Evolutionary conservation across 345 rosid genomes (phyloP).

Genomic region (Citrus australasica): DNA sequence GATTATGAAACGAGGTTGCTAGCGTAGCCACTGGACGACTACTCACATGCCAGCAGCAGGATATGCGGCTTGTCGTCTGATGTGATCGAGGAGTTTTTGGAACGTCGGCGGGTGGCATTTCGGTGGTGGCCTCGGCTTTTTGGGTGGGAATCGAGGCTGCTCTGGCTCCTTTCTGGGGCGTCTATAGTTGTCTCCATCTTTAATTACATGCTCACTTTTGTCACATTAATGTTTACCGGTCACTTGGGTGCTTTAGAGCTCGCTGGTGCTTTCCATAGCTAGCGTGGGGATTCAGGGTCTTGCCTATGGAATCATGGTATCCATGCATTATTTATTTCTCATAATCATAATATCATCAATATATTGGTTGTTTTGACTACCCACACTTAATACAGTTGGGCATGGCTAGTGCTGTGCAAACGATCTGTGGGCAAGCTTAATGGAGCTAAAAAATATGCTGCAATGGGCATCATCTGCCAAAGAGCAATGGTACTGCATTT

Average conservation of each 20-base stretch:
- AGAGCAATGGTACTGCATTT: conserved; percentile 75
- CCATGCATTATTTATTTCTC: background rate
- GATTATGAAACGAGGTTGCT: conserved; percentile 40
- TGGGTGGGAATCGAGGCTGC: conserved; percentile 74
- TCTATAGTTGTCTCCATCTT: conserved; percentile 58
- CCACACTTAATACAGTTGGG: conserved; percentile 42
- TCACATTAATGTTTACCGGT: conserved; percentile 66
- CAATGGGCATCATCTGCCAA: conserved; percentile 84
- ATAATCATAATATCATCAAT: too few species aligned
- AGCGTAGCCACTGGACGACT: conserved; percentile 21
- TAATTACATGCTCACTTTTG: conserved; percentile 83
- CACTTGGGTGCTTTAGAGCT: conserved; percentile 69
- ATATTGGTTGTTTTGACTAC: too few species aligned
- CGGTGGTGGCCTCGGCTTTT: conserved; percentile 73
- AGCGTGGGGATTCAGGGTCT: conserved; percentile 89
- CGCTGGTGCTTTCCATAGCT: conserved; percentile 84
- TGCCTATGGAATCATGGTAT: conserved; percentile 89
- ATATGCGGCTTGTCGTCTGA: conserved; percentile 48
- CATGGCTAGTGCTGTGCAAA: conserved; percentile 96
- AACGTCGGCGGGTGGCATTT: conserved; percentile 24
- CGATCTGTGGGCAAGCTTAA: conserved; percentile 93
- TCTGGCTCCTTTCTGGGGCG: conserved; percentile 72
- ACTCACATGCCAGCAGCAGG: conserved; percentile 45
- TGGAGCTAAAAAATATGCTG: conserved; percentile 63
- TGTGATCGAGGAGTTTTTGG: conserved; percentile 61